Evolutionary conservation across 441 rosid genomes (phyloP).

Genomic region (Gossypium aridum): DNA sequence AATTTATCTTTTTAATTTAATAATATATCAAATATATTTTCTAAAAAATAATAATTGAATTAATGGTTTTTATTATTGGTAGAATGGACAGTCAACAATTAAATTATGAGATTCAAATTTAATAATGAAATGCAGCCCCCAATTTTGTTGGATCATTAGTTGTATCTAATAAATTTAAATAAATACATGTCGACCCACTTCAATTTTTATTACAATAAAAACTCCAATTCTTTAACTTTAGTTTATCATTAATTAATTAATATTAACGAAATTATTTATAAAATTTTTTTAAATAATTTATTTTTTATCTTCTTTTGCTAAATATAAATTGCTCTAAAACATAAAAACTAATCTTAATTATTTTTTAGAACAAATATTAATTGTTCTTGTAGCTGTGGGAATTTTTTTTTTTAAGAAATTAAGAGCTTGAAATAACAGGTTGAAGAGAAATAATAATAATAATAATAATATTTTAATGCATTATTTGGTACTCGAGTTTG

Average conservation of each 20-base stretch:
- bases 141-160: slow-evolving; percentile 15
- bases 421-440: slow-evolving; percentile 28
- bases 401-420: neutral
- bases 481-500: too few relatives aligned
- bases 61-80: neutral
- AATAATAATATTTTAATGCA: neutral
- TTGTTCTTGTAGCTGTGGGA: too few relatives aligned
- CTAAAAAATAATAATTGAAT: too few relatives aligned
- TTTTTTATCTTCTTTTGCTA: neutral
- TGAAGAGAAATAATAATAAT: neutral
- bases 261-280: neutral
- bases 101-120: slow-evolving; percentile 5
- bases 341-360: too few relatives aligned
- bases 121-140: slow-evolving; percentile 12
- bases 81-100: neutral
- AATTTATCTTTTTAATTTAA: too few relatives aligned
- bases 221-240: neutral
- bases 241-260: neutral
- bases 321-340: too few relatives aligned
- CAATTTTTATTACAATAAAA: too few relatives aligned
- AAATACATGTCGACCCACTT: neutral
- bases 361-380: too few relatives aligned
- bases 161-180: neutral
- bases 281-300: neutral
- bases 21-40: too few relatives aligned